Base-by-base conservation (phyloP, 31 red algal genomes). In the Odonthalia washingtoniensis region DNA sequence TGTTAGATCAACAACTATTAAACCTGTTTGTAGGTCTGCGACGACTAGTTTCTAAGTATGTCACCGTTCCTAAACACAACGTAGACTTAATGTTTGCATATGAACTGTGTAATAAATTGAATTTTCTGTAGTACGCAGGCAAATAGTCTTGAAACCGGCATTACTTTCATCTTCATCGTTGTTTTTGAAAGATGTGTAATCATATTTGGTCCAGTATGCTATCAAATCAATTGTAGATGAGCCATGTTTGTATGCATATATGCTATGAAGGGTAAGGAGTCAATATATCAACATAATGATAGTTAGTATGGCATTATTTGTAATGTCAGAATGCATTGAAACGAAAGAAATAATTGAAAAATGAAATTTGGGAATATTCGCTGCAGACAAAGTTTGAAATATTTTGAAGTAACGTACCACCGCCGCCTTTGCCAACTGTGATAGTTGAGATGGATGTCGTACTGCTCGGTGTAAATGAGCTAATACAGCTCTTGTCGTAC, bases 191-290 rank as follows among this genome's bases (percentile, higher is more conserved):
- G 91, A 52, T 21, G 74, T 84, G 73, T 94, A 94, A n/a, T 74
- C 91, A 24, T 81, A 83, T 24, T 69, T 84, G 6, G 91, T 85
- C 3, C 69, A 76, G 34, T 89, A 94, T 26, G 72, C 73, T 80
- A 88, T 85, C 57, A 85, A 74, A 57, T 70, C 33, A 66, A 77
- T 63, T 5, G 85, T 42, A 0, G 70, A 73, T 28, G 85, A 89
- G 45, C 85, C 91, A 43, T 94, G 91, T 72, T 94, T 85, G 72
- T 94, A 79, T 21, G 84, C 91, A 89, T 89, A 94, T 1, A 78
- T 78, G 31, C 84, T 89, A 35, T 14, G 24, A 57, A 28, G 9
- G 28, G 34, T 40, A 31, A 77, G 9, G 28, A 27, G 9, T 34
- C n/a, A 70, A 21, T 9, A 70, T 21, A 70, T 70, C 9, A 70